These are phyloP conservation scores for Termitomyces sp. DNA, from an alignment of 768 basidiomycete genomes.

Conservation along the genomic window DNA sequence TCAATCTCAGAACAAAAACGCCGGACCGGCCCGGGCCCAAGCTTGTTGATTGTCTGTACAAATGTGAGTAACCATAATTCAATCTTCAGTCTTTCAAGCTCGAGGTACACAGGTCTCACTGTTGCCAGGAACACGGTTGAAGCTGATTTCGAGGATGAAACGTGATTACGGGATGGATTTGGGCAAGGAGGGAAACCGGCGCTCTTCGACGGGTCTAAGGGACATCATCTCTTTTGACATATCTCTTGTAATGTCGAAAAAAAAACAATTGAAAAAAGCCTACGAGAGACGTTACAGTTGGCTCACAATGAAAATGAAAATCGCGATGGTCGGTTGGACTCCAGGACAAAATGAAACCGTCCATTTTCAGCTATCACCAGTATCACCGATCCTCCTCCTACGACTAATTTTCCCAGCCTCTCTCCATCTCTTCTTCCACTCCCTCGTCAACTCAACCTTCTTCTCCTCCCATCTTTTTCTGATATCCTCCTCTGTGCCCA, in stretches of 20 bases:
- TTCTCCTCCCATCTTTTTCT: constrained; percentile 65
- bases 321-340: background rate
- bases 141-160: no score
- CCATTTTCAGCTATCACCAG: constrained; percentile 15
- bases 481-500: constrained; percentile 55
- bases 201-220: no score
- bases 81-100: background rate
- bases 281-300: background rate
- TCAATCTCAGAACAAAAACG: background rate
- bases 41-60: background rate
- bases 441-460: constrained; percentile 61
- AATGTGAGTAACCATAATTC: background rate
- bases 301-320: background rate
- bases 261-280: background rate
- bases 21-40: background rate
- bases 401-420: constrained; percentile 67
- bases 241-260: no score
- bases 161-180: no score
- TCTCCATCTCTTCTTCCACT: constrained; percentile 73
- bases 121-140: background rate
- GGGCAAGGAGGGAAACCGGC: no score
- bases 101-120: background rate
- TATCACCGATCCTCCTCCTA: constrained; percentile 42
- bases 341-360: background rate
- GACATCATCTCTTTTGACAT: no score